Evolutionary conservation across 1,284 basidiomycete species (phyloP).

Genomic region (Puccinia hordei): DNA sequence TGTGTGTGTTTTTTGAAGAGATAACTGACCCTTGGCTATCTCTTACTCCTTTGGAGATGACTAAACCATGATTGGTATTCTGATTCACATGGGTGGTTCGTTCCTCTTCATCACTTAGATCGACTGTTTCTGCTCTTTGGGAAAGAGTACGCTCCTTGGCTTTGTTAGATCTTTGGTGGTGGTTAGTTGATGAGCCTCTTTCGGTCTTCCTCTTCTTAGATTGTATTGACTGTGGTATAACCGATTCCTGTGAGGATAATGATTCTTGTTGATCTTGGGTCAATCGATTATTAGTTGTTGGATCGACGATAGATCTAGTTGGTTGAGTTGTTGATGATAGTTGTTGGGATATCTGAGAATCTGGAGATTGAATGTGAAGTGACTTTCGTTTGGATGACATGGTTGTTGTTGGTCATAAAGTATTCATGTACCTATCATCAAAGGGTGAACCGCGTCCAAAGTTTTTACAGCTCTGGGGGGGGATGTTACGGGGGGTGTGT

Average conservation of each 20-base stretch:
- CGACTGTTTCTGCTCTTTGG: conserved; percentile 40
- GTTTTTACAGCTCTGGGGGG: too few relatives aligned
- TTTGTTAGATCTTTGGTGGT: conserved; percentile 7
- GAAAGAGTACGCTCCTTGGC: conserved; percentile 6
- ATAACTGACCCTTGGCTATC: conserved; percentile 12
- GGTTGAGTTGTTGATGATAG: too few relatives aligned
- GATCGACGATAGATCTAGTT: too few relatives aligned
- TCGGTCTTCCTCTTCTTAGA: conserved; percentile 30
- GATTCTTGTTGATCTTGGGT: not conserved
- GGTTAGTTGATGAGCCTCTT: not conserved
- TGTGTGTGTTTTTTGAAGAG: too few relatives aligned
- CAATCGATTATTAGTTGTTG: not conserved
- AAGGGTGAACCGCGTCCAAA: too few relatives aligned
- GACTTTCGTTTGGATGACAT: conserved; percentile 30
- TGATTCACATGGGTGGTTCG: not conserved
- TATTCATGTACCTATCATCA: too few relatives aligned
- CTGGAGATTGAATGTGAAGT: not conserved
- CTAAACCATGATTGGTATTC: not conserved
- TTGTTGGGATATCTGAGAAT: not conserved
- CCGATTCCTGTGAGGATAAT: not conserved
- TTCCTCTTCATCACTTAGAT: conserved; percentile 16
- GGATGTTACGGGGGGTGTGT: too few relatives aligned
- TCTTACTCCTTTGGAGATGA: not conserved
- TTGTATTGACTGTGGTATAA: not conserved
- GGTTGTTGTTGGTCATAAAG: not conserved